phyloP scores from a whole-genome alignment of 768 basidiomycete species.

The Suillus spraguei region DNA sequence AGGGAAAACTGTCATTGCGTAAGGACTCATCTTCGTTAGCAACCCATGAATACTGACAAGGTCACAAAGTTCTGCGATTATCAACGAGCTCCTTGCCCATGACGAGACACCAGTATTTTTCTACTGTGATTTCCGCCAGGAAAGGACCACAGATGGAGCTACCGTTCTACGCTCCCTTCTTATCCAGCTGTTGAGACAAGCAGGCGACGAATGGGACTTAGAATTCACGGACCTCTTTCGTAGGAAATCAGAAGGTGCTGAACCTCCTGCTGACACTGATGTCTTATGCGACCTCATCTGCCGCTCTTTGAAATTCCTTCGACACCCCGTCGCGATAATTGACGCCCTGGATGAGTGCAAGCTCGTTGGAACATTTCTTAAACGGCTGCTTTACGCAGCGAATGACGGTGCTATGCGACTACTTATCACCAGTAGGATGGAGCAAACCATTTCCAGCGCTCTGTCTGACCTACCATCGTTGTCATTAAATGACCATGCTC shows the following conservation, averaged over 20 bases:
- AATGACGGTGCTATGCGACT: conserved; percentile 11
- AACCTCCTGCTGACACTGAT: conserved; percentile 6
- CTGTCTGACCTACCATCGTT: conserved; percentile 13
- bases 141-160: conserved; percentile 13
- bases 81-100: conserved; percentile 1
- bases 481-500: conserved; percentile 16
- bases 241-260: not conserved
- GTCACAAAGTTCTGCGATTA: conserved; percentile 6
- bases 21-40: conserved; percentile 1
- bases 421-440: conserved; percentile 21
- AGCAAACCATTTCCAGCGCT: conserved; percentile 14
- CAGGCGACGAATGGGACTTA: not conserved
- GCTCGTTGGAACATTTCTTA: conserved; percentile 15
- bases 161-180: conserved; percentile 24
- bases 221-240: conserved; percentile 9
- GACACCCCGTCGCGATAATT: conserved; percentile 16
- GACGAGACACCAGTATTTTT: conserved; percentile 15
- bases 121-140: conserved; percentile 26
- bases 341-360: conserved; percentile 29
- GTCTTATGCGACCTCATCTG: conserved; percentile 12
- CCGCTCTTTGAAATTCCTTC: not conserved
- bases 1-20: conserved; percentile 24
- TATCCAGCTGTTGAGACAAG: conserved; percentile 16
- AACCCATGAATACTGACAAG: no score
- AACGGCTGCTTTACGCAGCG: conserved; percentile 8